A percentile compares a stretch with the other conserved stretches of the same genome.
Evolutionary conservation across 768 basidiomycete species (phyloP).

Genomic region (Lactifluus volemus): DNA sequence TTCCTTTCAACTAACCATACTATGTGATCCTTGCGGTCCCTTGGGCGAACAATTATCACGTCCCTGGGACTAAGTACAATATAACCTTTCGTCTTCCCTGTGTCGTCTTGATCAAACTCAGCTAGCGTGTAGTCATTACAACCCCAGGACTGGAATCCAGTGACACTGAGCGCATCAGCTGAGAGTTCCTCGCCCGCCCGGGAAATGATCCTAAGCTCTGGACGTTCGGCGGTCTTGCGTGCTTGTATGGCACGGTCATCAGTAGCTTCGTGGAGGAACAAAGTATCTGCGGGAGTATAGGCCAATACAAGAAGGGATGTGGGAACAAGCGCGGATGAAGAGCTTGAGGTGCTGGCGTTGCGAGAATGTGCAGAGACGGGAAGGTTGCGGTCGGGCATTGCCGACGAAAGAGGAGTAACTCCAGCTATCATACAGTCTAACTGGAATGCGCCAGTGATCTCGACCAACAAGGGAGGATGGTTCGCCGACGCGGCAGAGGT

Average conservation of each 20-base stretch:
- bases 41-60: constrained; percentile 74
- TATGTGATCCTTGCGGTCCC: constrained; percentile 87
- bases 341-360: constrained; percentile 20
- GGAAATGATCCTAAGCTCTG: constrained; percentile 88
- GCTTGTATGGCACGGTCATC: constrained; percentile 67
- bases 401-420: constrained; percentile 65
- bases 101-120: constrained; percentile 31
- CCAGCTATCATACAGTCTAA: constrained; percentile 95
- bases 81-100: constrained; percentile 44
- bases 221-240: constrained; percentile 81
- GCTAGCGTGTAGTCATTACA: constrained; percentile 88
- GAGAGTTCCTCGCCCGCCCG: constrained; percentile 82
- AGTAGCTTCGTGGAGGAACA: constrained; percentile 55
- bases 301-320: constrained; percentile 83
- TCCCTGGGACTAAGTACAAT: constrained; percentile 83
- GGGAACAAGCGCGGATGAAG: constrained; percentile 28
- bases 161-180: constrained; percentile 72
- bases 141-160: constrained; percentile 72
- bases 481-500: constrained; percentile 37
- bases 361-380: constrained; percentile 8
- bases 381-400: constrained; percentile 19
- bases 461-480: constrained; percentile 59
- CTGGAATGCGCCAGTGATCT: constrained; percentile 87
- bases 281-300: constrained; percentile 73
- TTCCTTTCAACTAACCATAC: constrained; percentile 83